A percentile compares a stretch with the other conserved stretches of the same genome.
These are phyloP conservation scores for Helianthus tuberosus DNA, from an alignment of 129 eudicot species.

Conservation along the genomic window DNA sequence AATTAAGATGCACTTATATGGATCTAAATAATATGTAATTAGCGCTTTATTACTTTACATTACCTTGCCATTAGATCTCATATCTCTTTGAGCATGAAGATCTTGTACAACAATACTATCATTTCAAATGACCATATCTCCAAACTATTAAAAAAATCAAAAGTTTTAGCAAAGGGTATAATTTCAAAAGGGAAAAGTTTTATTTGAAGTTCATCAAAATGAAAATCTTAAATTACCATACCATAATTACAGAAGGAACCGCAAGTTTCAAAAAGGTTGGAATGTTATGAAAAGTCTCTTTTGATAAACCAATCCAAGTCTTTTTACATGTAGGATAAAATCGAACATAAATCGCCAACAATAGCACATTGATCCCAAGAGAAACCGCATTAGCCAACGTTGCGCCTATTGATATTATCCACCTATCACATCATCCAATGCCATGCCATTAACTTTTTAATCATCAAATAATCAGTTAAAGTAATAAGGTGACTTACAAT, in stretches of 20 bases:
- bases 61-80: no score
- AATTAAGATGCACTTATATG: no score
- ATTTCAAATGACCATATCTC: conserved; percentile 90
- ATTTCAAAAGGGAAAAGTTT: not conserved
- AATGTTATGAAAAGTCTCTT: conserved; percentile 46
- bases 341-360: conserved; percentile 60
- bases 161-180: not conserved
- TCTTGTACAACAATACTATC: conserved; percentile 58
- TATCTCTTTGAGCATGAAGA: no score
- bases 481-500: no score
- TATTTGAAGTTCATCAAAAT: not conserved
- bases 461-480: no score
- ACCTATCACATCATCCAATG: no score
- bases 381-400: conserved; percentile 74
- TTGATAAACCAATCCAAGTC: conserved; percentile 55
- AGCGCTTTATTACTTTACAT: no score
- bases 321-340: conserved; percentile 55
- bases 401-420: conserved; percentile 40
- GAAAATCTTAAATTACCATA: conserved; percentile 47
- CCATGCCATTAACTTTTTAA: no score
- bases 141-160: conserved; percentile 46
- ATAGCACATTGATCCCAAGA: conserved; percentile 57
- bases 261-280: conserved; percentile 61
- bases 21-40: no score
- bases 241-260: conserved; percentile 76